A percentile compares a stretch with the other conserved stretches of the same genome.
Evolutionary conservation across 768 basidiomycete genomes (phyloP).

Genomic region (Dendrothele bispora): DNA sequence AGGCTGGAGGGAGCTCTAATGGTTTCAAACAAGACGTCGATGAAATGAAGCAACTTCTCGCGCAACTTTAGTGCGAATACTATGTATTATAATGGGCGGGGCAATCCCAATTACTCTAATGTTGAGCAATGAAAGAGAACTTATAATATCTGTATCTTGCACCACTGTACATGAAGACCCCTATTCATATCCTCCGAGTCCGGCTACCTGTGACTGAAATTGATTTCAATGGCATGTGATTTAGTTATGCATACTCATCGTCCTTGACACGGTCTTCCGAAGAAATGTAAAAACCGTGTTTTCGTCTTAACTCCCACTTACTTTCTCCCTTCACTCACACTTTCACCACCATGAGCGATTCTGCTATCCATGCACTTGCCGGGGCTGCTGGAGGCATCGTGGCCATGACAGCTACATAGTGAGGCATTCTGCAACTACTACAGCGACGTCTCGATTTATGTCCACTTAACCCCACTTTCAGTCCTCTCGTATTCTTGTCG

Average conservation of each 20-base stretch:
- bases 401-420: conserved; percentile 93
- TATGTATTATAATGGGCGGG: too few species aligned
- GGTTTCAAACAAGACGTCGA: conserved; percentile 70
- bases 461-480: conserved; percentile 28
- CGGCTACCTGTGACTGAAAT: conserved; percentile 1
- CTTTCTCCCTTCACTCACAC: neutral
- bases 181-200: conserved; percentile 1
- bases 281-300: neutral
- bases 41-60: conserved; percentile 66
- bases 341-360: conserved; percentile 59
- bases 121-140: neutral
- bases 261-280: neutral
- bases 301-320: neutral
- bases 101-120: neutral
- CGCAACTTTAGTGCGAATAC: conserved; percentile 18
- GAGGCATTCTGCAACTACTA: conserved; percentile 23
- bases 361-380: conserved; percentile 81
- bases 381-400: conserved; percentile 88
- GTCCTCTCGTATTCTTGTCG: conserved; percentile 89
- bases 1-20: conserved; percentile 48
- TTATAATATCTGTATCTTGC: neutral
- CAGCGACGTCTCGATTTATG: conserved; percentile 1
- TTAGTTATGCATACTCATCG: neutral
- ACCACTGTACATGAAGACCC: neutral
- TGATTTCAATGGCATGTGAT: conserved; percentile 19